These are phyloP conservation scores for Hippophae rhamnoides DNA, from an alignment of 306 rosid species.

Conservation along the genomic window DNA sequence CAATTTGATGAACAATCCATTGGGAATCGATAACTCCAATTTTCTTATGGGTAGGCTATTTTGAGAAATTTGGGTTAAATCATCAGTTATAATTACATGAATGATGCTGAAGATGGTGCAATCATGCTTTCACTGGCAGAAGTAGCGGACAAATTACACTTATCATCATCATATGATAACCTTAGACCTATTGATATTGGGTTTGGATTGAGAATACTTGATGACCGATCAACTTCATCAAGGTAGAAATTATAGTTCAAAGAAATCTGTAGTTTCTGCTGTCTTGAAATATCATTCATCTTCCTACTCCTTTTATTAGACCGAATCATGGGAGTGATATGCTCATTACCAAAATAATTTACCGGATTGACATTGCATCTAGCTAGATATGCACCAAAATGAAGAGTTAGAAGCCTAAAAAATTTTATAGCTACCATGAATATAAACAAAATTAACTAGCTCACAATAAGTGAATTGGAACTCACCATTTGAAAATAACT, in stretches of 20 bases:
- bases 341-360: too few species aligned
- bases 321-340: too few species aligned
- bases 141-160: constrained; percentile 78
- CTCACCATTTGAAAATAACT: constrained; percentile 74
- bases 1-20: constrained; percentile 85
- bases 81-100: too few species aligned
- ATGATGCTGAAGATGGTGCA: constrained; percentile 65
- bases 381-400: too few species aligned
- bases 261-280: background rate
- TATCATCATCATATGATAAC: constrained; percentile 84
- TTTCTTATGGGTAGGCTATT: constrained; percentile 60
- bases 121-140: constrained; percentile 83
- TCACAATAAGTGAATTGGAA: constrained; percentile 15
- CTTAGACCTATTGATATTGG: constrained; percentile 82
- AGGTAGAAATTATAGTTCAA: constrained; percentile 55
- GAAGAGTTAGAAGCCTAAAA: too few species aligned
- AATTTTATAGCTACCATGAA: background rate
- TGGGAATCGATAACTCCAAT: constrained; percentile 96
- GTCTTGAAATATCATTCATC: too few species aligned
- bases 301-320: too few species aligned
- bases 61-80: too few species aligned
- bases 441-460: background rate
- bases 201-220: constrained; percentile 64
- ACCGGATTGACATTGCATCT: too few species aligned
- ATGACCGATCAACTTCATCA: constrained; percentile 59